phyloP scores from a whole-genome alignment of 23 red algal genomes.

The Pyropia yezoensis region DNA sequence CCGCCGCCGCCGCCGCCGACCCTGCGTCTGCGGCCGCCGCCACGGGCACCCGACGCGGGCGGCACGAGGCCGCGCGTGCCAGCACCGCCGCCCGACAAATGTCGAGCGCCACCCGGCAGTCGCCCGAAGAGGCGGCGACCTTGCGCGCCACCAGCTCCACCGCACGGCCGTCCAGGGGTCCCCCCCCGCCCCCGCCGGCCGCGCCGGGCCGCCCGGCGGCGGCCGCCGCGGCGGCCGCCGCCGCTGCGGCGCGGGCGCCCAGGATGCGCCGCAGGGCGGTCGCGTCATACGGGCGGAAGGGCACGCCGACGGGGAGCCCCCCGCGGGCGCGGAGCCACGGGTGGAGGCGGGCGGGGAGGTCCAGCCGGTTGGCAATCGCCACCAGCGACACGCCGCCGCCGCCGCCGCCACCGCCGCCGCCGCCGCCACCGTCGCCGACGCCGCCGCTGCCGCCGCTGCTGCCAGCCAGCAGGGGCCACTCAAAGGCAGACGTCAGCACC shows the following conservation, averaged over 20 bases:
- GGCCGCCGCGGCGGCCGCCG: too few relatives aligned
- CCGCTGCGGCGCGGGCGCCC: too few relatives aligned
- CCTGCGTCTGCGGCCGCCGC: too few relatives aligned
- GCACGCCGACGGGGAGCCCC: constrained; percentile 30
- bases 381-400: constrained; percentile 15
- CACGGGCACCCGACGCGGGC: too few relatives aligned
- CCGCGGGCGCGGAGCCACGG: constrained; percentile 36
- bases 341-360: constrained; percentile 59
- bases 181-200: too few relatives aligned
- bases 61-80: not conserved
- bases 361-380: constrained; percentile 75
- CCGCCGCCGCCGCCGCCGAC: too few relatives aligned
- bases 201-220: too few relatives aligned
- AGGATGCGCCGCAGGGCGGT: constrained; percentile 20
- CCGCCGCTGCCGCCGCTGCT: too few relatives aligned
- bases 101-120: constrained; percentile 51
- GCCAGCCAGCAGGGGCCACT: constrained; percentile 18
- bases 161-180: not conserved
- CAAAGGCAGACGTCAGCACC: constrained; percentile 48
- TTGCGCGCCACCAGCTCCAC: constrained; percentile 46
- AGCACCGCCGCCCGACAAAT: constrained; percentile 31
- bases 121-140: constrained; percentile 46
- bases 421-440: too few relatives aligned
- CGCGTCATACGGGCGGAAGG: constrained; percentile 52
- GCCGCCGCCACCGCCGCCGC: too few relatives aligned